A percentile compares a stretch with the other conserved stretches of the same genome.
phyloP scores from a whole-genome alignment of 306 rosid species.

The Cucurbita maxima region DNA sequence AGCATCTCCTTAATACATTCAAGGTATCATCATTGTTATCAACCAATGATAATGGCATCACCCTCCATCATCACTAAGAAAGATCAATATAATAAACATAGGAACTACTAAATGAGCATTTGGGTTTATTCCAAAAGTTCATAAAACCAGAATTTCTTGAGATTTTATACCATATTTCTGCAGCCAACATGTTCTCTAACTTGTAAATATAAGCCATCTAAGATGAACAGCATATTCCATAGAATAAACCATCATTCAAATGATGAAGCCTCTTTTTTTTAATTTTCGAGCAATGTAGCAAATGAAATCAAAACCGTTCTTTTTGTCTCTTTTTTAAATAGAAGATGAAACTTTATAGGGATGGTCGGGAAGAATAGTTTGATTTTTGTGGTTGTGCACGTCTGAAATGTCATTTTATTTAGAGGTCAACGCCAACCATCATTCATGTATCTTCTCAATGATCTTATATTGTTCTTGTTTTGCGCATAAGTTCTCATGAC shows the following conservation, averaged over 20 bases:
- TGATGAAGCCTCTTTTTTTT: not conserved
- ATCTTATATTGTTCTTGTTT: too few relatives aligned
- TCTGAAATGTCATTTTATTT: not conserved
- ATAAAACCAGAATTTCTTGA: not conserved
- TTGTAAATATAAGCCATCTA: not conserved
- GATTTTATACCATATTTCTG: not conserved
- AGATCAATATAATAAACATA: not conserved
- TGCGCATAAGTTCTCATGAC: too few relatives aligned
- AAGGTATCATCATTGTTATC: not conserved
- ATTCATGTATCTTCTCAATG: too few relatives aligned
- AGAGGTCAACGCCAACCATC: too few relatives aligned
- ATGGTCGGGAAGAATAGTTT: not conserved
- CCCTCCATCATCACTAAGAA: not conserved
- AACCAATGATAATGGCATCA: not conserved
- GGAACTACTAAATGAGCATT: not conserved
- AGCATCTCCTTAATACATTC: not conserved
- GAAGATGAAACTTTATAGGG: not conserved
- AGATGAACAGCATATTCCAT: slow-evolving; percentile 7
- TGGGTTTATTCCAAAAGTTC: not conserved
- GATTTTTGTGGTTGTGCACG: not conserved
- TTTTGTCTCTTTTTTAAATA: not conserved
- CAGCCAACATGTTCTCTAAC: slow-evolving; percentile 2
- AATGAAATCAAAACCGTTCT: not conserved
- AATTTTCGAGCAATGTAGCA: not conserved
- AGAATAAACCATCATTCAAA: not conserved